Evolutionary conservation across 2,329 filamentous ascomycete genomes (phyloP).

Genomic region (Clathrospora elynae): DNA sequence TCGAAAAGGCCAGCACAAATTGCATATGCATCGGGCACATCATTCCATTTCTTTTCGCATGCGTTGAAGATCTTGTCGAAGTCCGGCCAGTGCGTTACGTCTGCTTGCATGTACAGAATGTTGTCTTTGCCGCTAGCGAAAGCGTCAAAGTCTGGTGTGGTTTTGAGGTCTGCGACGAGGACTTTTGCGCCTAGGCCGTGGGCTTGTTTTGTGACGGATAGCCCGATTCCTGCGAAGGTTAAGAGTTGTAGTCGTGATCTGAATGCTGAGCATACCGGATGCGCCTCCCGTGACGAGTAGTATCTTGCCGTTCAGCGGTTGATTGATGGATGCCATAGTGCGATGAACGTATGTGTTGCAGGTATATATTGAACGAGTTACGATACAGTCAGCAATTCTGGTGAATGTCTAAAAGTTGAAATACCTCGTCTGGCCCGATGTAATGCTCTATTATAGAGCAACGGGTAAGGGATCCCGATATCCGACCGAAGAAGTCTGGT

Average conservation of each 20-base stretch:
- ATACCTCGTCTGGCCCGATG: no score
- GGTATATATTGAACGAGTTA: no score
- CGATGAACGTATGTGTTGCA: neutral
- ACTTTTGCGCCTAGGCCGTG: slow-evolving; percentile 28
- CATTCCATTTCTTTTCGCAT: slow-evolving; percentile 37
- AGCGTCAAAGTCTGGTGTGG: slow-evolving; percentile 27
- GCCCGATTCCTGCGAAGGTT: slow-evolving; percentile 38
- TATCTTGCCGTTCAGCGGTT: slow-evolving; percentile 41
- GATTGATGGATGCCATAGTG: slow-evolving; percentile 29
- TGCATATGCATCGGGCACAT: slow-evolving; percentile 42
- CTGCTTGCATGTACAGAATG: slow-evolving; percentile 35
- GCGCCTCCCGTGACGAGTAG: slow-evolving; percentile 45
- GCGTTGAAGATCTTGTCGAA: slow-evolving; percentile 31
- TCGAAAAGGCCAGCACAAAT: slow-evolving; percentile 42
- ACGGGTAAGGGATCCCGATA: no score
- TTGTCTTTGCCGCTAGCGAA: slow-evolving; percentile 26
- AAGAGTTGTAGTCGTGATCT: neutral
- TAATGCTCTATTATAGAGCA: no score
- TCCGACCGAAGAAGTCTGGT: no score
- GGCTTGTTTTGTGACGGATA: slow-evolving; percentile 38
- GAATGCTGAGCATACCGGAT: slow-evolving; percentile 28
- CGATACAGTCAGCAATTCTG: no score
- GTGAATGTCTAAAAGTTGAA: no score
- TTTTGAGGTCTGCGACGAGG: slow-evolving; percentile 34
- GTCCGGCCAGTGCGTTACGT: slow-evolving; percentile 37